Percentiles rank a stretch among this genome's conserved stretches.
These are phyloP conservation scores for Nemania sp. DNA, from an alignment of 2,329 filamentous ascomycete species.

Conservation along the genomic window DNA sequence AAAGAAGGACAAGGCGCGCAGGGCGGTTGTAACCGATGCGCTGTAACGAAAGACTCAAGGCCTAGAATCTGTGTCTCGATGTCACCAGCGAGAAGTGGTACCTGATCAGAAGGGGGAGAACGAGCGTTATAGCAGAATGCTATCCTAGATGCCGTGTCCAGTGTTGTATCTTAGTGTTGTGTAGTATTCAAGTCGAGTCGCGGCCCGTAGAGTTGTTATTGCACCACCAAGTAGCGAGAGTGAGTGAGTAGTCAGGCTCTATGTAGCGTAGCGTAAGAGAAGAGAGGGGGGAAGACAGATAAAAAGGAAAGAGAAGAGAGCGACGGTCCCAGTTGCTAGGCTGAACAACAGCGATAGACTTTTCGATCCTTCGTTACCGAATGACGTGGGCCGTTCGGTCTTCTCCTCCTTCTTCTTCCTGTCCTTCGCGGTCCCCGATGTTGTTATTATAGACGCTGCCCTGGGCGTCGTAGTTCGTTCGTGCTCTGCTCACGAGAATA, in stretches of 20 bases:
- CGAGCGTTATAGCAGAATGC: constrained; percentile 14
- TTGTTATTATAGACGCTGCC: neutral
- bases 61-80: neutral
- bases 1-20: neutral
- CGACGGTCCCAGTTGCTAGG: constrained; percentile 3
- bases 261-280: constrained; percentile 1
- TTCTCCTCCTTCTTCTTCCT: neutral
- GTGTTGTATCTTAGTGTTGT: neutral
- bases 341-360: neutral
- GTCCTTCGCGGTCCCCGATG: neutral
- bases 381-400: neutral
- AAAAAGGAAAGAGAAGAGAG: neutral
- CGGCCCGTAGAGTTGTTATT: constrained; percentile 8
- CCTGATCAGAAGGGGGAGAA: constrained; percentile 3
- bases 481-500: neutral
- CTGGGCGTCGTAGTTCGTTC: neutral
- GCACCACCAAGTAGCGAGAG: constrained; percentile 4
- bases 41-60: constrained; percentile 4
- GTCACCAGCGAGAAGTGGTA: neutral
- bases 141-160: neutral
- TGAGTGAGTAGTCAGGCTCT: neutral
- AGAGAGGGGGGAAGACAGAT: neutral
- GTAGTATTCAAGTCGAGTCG: constrained; percentile 1
- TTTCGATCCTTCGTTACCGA: neutral
- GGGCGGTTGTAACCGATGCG: neutral